Percentiles rank a stretch among this genome's conserved stretches.
phyloP scores from a whole-genome alignment of 768 basidiomycete genomes.

The Xerocomus potaroensis region DNA sequence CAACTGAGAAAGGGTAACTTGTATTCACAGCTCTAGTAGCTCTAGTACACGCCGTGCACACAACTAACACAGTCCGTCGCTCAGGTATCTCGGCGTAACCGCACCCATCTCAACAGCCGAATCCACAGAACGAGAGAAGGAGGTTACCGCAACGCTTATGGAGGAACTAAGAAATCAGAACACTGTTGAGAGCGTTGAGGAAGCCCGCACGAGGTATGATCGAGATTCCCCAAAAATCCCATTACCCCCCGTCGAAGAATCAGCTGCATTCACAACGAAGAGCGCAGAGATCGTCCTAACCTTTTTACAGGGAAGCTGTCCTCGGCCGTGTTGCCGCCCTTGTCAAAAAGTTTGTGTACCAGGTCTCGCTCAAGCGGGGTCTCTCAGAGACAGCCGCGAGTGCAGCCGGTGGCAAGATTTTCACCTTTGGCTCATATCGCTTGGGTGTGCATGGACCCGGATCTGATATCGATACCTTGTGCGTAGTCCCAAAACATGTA shows the following conservation, averaged over 20 bases:
- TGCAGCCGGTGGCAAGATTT: constrained; percentile 96
- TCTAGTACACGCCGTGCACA: not conserved
- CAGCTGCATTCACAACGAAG: constrained; percentile 2
- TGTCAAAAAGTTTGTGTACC: constrained; percentile 90
- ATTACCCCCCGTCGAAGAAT: constrained; percentile 3
- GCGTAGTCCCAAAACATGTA: constrained; percentile 96
- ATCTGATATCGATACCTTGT: constrained; percentile 96
- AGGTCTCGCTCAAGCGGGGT: constrained; percentile 72
- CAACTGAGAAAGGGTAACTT: constrained; percentile 41
- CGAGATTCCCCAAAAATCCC: constrained; percentile 6
- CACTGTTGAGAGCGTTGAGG: constrained; percentile 86
- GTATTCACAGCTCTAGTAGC: constrained; percentile 9
- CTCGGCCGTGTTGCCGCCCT: constrained; percentile 84
- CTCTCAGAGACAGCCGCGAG: constrained; percentile 84
- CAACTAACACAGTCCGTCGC: constrained; percentile 11
- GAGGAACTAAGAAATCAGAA: constrained; percentile 83
- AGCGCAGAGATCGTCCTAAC: constrained; percentile 21
- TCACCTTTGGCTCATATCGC: constrained; percentile 97
- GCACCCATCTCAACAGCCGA: constrained; percentile 77
- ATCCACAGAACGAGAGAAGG: constrained; percentile 75
- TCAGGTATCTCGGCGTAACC: constrained; percentile 76
- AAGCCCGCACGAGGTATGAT: constrained; percentile 77
- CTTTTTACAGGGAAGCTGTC: constrained; percentile 74
- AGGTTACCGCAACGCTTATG: constrained; percentile 82
- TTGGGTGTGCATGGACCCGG: constrained; percentile 96